Evolutionary conservation across 2,329 filamentous ascomycete genomes (phyloP).

Genomic region (Pestalotiopsis fici): DNA sequence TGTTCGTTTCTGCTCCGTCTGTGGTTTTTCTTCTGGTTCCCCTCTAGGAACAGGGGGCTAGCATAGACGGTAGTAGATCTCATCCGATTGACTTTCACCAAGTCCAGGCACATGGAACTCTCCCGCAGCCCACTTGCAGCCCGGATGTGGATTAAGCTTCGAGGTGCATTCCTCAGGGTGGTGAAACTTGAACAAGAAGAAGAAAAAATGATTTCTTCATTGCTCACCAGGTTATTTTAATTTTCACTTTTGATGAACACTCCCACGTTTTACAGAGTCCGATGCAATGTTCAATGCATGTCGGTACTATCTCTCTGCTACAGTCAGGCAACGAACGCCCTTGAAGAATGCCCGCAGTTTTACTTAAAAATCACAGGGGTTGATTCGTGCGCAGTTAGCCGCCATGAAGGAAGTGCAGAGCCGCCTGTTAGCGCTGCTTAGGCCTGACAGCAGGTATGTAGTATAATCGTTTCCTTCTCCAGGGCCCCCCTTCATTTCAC

Average conservation of each 20-base stretch:
- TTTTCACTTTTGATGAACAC: background rate
- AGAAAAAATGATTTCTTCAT: background rate
- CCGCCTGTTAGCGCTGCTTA: background rate
- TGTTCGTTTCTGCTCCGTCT: background rate
- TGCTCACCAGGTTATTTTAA: background rate
- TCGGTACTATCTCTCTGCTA: background rate
- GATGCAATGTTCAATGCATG: background rate
- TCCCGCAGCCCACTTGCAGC: background rate
- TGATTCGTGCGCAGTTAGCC: background rate
- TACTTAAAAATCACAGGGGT: background rate
- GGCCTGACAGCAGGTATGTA: too few relatives aligned
- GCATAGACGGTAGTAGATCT: background rate
- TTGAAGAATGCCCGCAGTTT: background rate
- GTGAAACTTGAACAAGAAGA: background rate
- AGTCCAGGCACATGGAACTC: background rate
- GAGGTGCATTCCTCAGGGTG: background rate
- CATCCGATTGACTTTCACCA: background rate
- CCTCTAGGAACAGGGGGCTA: background rate
- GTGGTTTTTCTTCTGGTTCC: too few relatives aligned
- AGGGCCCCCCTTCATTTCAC: too few relatives aligned
- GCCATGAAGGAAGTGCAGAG: background rate
- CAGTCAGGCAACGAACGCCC: background rate
- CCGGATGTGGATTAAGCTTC: background rate
- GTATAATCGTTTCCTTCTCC: too few relatives aligned
- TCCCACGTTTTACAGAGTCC: background rate